These are phyloP conservation scores for Termitomyces bulborhizus DNA, from an alignment of 768 basidiomycete species.

Conservation along the genomic window DNA sequence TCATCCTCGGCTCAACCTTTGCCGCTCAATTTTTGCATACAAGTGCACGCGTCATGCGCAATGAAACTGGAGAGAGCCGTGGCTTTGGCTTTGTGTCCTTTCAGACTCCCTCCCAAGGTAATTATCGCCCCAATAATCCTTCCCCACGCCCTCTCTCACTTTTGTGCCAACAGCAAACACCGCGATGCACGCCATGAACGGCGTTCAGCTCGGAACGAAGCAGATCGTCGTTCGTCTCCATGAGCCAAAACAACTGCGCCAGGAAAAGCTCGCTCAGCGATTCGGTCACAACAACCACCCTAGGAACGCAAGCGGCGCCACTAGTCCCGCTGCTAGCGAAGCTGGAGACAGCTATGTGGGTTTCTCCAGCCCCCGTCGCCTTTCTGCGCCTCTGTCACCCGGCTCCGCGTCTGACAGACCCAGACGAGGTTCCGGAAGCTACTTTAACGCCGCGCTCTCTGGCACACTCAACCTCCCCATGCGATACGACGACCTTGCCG, in stretches of 20 bases:
- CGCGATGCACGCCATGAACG: conserved; percentile 82
- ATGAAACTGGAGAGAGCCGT: conserved; percentile 72
- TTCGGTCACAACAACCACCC: conserved; percentile 79
- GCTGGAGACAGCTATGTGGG: conserved; percentile 69
- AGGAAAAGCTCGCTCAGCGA: conserved; percentile 83
- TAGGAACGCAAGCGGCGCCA: conserved; percentile 74
- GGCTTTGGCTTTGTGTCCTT: conserved; percentile 91
- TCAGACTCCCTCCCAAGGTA: conserved; percentile 80
- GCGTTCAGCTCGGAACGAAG: conserved; percentile 61
- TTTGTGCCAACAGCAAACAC: conserved; percentile 43
- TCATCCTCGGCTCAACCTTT: neutral
- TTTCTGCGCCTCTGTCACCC: conserved; percentile 6
- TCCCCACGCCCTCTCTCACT: neutral
- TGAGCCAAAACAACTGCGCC: conserved; percentile 87
- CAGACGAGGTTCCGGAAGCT: conserved; percentile 79
- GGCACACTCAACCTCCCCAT: conserved; percentile 79
- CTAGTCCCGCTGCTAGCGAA: conserved; percentile 79
- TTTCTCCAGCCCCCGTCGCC: conserved; percentile 67
- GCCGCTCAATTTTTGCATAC: neutral
- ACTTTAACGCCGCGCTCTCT: conserved; percentile 78
- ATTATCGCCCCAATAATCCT: neutral
- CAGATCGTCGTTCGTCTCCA: conserved; percentile 83
- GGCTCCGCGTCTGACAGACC: conserved; percentile 49
- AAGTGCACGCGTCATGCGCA: conserved; percentile 90
- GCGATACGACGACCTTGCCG: conserved; percentile 81